Evolutionary conservation across 768 basidiomycete genomes (phyloP), one percentile per base, ranked within the genome.

Genomic region (Leccinellum albellum): DNA sequence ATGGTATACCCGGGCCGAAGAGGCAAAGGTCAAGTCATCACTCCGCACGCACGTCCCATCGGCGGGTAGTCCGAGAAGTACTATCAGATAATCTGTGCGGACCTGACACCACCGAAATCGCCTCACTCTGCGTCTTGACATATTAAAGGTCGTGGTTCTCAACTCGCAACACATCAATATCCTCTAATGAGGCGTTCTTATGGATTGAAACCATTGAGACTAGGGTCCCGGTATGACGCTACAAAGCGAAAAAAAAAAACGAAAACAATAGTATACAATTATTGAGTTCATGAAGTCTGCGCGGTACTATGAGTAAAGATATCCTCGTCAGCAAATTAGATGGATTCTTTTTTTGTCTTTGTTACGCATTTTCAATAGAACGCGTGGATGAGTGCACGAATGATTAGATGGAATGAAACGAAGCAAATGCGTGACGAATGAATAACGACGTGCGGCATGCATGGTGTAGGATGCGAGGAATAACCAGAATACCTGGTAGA

Each of bases 201-300:
- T 32, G 31, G 29, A 29, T 29, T 29, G 29, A 4, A 9, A 29
- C 8, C 9, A 44, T 23, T 3, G 21, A 13, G 42, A 46, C 23
- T 14, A 47, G 40, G 17, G 17, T 49, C 45, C 21, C 23, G 54
- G 53, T 63, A 59, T 55, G 53, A 54, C 58, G 53, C 54, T 62
- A 42, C 51, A 35, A 28, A 47, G 26, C n/a, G 9, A 40, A 40
- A 40, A 15, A 4, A 37, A 37, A n/a, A 0, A n/a, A n/a, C n/a
- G 4, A 20, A 40, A 4, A 40, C n/a, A 40, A 40, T 40, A 40
- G 4, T 40, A 20, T 40, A 40, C 37, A 40, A 40, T 20, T 40
- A 40, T 2, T n/a, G n/a, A 9, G 1, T 40, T 14, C 8, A 8
- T 37, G 35, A 37, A 37, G 3, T 17, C 35, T 40, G 32, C 32